Evolutionary conservation across 2,329 filamentous ascomycete genomes (phyloP).

Genomic region (Onygenales sp.): DNA sequence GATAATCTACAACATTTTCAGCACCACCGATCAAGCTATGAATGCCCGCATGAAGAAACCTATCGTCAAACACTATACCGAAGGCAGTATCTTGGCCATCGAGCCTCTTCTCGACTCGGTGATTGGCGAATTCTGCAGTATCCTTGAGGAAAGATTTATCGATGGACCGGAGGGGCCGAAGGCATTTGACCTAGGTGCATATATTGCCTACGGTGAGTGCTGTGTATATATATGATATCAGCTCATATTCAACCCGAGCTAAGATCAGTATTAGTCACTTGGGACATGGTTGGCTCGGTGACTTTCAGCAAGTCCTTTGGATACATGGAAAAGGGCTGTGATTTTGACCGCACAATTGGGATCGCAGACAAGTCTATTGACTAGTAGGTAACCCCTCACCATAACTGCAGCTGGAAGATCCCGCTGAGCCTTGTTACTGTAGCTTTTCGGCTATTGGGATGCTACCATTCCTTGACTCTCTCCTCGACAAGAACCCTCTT

Average conservation of each 20-base stretch:
- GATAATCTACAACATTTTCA: slow-evolving; percentile 32
- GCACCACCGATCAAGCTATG: slow-evolving; percentile 21
- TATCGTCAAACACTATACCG: slow-evolving; percentile 28
- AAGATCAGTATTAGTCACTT: slow-evolving; percentile 7
- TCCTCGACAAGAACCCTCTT: slow-evolving; percentile 22
- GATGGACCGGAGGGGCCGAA: slow-evolving; percentile 15
- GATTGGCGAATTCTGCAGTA: slow-evolving; percentile 21
- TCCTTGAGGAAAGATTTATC: slow-evolving; percentile 26
- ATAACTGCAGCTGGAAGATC: no score
- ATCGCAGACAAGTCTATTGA: slow-evolving; percentile 15
- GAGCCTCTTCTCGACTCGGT: slow-evolving; percentile 21
- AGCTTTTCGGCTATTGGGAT: slow-evolving; percentile 16
- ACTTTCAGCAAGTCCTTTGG: slow-evolving; percentile 20
- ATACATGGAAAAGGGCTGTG: slow-evolving; percentile 18
- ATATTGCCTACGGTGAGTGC: slow-evolving; percentile 30
- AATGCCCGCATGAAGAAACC: slow-evolving; percentile 30
- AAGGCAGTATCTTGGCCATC: slow-evolving; percentile 14
- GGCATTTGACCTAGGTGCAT: slow-evolving; percentile 31
- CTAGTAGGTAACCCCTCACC: slow-evolving; percentile 6
- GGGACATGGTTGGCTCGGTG: slow-evolving; percentile 18
- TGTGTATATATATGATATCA: slow-evolving; percentile 7
- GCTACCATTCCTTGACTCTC: slow-evolving; percentile 19
- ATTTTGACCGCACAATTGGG: slow-evolving; percentile 17
- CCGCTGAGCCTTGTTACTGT: no score
- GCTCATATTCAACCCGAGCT: neutral